These are phyloP conservation scores for Penicillium polonicum DNA, from an alignment of 2,329 filamentous ascomycete species.

Conservation along the genomic window DNA sequence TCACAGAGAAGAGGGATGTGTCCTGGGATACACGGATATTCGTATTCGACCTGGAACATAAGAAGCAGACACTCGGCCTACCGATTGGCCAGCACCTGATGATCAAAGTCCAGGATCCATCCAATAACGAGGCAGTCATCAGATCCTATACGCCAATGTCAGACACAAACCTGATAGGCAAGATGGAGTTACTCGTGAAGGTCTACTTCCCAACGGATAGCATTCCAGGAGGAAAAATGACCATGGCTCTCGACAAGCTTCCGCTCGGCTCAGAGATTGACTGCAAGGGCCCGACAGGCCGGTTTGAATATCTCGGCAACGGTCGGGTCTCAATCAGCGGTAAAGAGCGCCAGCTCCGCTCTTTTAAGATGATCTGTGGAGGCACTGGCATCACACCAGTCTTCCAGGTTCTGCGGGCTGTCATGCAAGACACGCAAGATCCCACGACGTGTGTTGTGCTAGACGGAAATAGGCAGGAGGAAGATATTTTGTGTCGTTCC, in stretches of 20 bases:
- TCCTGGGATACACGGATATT: conserved; percentile 81
- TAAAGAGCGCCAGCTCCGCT: conserved; percentile 56
- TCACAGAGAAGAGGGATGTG: conserved; percentile 66
- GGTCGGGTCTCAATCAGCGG: conserved; percentile 64
- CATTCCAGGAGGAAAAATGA: conserved; percentile 73
- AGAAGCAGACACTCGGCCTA: conserved; percentile 68
- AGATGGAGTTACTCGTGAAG: conserved; percentile 75
- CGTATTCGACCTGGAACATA: conserved; percentile 73
- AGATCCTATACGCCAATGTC: conserved; percentile 86
- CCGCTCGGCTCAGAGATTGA: conserved; percentile 72
- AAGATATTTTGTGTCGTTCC: conserved; percentile 76
- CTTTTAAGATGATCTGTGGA: conserved; percentile 82
- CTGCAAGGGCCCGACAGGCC: conserved; percentile 84
- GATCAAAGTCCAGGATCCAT: conserved; percentile 74
- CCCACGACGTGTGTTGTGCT: conserved; percentile 69
- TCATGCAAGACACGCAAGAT: conserved; percentile 65
- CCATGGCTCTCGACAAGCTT: conserved; percentile 70
- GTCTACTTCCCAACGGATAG: conserved; percentile 66
- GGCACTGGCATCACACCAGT: conserved; percentile 93
- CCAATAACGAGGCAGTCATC: conserved; percentile 67
- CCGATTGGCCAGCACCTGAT: conserved; percentile 85
- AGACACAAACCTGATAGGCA: conserved; percentile 59
- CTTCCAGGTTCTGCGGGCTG: conserved; percentile 74
- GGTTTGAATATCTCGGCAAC: conserved; percentile 73
- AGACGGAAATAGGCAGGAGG: conserved; percentile 72